Percentiles rank a stretch among this genome's conserved stretches.
phyloP scores from a whole-genome alignment of 2,329 filamentous ascomycete species.

The Colletotrichum godetiae region DNA sequence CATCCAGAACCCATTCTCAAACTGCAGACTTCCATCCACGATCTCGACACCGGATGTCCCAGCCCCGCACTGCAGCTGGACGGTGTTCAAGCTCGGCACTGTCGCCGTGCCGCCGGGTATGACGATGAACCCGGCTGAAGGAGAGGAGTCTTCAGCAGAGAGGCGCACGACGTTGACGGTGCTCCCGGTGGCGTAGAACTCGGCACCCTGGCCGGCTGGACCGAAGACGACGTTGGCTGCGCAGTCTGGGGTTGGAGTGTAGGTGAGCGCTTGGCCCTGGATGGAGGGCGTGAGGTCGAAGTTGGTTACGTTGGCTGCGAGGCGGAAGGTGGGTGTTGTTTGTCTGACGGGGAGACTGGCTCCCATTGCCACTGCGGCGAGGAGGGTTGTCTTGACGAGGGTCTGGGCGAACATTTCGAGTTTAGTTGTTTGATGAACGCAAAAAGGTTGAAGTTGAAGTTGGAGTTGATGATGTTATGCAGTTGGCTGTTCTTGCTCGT shows the following conservation, averaged over 20 bases:
- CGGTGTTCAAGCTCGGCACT: not conserved
- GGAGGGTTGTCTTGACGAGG: not conserved
- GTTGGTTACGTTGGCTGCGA: slow-evolving; percentile 10
- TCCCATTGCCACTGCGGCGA: not conserved
- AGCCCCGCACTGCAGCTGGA: not conserved
- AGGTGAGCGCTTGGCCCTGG: slow-evolving; percentile 16
- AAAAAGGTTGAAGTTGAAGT: not conserved
- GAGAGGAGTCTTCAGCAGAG: not conserved
- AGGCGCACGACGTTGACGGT: not conserved
- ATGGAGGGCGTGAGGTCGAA: slow-evolving; percentile 8
- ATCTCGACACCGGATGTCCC: not conserved
- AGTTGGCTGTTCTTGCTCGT: not conserved
- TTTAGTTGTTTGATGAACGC: not conserved
- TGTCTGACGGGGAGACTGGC: not conserved
- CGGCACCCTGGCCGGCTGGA: not conserved
- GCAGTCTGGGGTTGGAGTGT: slow-evolving; percentile 1
- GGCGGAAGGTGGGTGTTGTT: slow-evolving; percentile 8
- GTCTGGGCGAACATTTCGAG: not conserved
- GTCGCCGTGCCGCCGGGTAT: not conserved
- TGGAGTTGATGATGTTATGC: not conserved
- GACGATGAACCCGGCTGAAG: not conserved
- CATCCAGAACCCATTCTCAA: not conserved
- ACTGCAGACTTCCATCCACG: not conserved
- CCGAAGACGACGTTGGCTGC: not conserved
- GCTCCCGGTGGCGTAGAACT: not conserved